These are phyloP conservation scores for Scedosporium aurantiacum DNA, from an alignment of 2,329 filamentous ascomycete species.

Conservation along the genomic window DNA sequence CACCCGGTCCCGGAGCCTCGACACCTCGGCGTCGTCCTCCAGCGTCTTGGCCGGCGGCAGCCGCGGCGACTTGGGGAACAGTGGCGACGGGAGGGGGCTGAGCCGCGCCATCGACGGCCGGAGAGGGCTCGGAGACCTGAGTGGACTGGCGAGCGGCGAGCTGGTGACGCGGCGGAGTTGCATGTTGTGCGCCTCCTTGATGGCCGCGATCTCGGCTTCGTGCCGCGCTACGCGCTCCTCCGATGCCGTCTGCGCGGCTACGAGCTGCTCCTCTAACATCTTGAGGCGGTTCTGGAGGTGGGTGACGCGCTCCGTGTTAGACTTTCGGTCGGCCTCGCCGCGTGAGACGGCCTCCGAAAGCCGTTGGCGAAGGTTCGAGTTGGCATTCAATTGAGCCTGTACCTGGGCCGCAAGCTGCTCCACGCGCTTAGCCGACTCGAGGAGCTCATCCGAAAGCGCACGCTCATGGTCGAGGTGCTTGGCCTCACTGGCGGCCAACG, in stretches of 20 bases:
- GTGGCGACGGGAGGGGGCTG: slow-evolving; percentile 23
- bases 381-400: slow-evolving; percentile 66
- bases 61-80: slow-evolving; percentile 25
- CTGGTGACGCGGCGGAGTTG: slow-evolving; percentile 67
- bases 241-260: slow-evolving; percentile 71
- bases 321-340: slow-evolving; percentile 72
- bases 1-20: slow-evolving; percentile 66
- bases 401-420: slow-evolving; percentile 73
- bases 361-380: slow-evolving; percentile 62
- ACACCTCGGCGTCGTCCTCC: slow-evolving; percentile 62
- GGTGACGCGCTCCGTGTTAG: slow-evolving; percentile 72
- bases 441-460: slow-evolving; percentile 57
- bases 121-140: slow-evolving; percentile 16
- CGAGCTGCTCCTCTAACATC: slow-evolving; percentile 70
- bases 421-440: slow-evolving; percentile 63
- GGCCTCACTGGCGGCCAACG: slow-evolving; percentile 45
- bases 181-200: slow-evolving; percentile 66
- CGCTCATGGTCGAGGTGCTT: slow-evolving; percentile 48
- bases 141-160: slow-evolving; percentile 11
- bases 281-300: slow-evolving; percentile 73
- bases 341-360: slow-evolving; percentile 70
- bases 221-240: slow-evolving; percentile 76
- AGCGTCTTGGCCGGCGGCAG: slow-evolving; percentile 52
- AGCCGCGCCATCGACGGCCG: slow-evolving; percentile 11
- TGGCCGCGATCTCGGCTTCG: slow-evolving; percentile 68